Percentiles rank a stretch among this genome's conserved stretches.
Evolutionary conservation across 345 rosid genomes (phyloP).

Genomic region (Eucalyptus camaldulensis): DNA sequence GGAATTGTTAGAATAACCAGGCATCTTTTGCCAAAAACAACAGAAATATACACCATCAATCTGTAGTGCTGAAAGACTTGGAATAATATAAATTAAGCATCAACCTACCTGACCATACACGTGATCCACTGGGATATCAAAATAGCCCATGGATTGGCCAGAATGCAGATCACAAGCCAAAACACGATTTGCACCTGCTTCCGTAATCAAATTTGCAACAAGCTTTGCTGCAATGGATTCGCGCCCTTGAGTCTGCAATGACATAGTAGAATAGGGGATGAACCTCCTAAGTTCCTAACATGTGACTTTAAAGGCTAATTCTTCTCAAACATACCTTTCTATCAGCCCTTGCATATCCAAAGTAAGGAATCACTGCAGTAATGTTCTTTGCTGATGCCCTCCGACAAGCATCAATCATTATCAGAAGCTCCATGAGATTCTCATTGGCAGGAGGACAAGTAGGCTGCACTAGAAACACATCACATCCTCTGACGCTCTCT

Average conservation of each 20-base stretch:
- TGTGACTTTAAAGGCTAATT: not conserved
- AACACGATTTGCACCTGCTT: slow-evolving; percentile 97
- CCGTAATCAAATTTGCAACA: slow-evolving; percentile 86
- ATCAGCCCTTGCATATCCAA: slow-evolving; percentile 97
- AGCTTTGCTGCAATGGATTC: slow-evolving; percentile 97
- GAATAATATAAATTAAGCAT: not conserved
- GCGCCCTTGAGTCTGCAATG: slow-evolving; percentile 91
- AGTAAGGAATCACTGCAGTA: slow-evolving; percentile 93
- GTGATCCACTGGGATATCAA: slow-evolving; percentile 96
- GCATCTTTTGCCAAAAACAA: not conserved
- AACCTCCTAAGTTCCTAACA: not conserved
- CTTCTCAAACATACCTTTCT: slow-evolving; percentile 44
- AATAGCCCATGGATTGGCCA: slow-evolving; percentile 98
- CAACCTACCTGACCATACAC: slow-evolving; percentile 79
- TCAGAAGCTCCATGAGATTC: slow-evolving; percentile 92
- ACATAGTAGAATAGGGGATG: not conserved
- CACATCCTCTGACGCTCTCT: slow-evolving; percentile 99
- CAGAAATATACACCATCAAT: not conserved
- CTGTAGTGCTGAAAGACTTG: not conserved
- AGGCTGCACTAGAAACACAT: slow-evolving; percentile 91
- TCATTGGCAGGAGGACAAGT: slow-evolving; percentile 98
- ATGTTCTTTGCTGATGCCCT: slow-evolving; percentile 91
- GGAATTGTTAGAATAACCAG: not conserved
- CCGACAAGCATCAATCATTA: slow-evolving; percentile 97
- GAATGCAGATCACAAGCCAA: slow-evolving; percentile 99